Evolutionary conservation across 2,329 filamentous ascomycete species (phyloP).

Genomic region (Sphaerulina populicola): DNA sequence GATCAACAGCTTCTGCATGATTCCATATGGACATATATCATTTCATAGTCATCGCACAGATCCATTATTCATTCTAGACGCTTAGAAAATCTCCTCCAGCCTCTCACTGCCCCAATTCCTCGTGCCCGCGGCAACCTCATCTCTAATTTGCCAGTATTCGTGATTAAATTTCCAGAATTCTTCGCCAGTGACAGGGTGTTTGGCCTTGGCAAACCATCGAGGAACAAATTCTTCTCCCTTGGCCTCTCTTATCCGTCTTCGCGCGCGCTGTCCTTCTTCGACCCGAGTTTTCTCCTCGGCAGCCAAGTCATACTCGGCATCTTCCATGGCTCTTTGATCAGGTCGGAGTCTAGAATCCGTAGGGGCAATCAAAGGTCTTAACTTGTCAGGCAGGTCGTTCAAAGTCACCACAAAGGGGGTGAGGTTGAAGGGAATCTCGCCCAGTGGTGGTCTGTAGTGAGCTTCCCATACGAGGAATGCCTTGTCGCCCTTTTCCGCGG

Average conservation of each 20-base stretch:
- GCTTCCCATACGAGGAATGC: slow-evolving; percentile 92
- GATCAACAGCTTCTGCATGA: background rate
- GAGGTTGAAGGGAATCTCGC: slow-evolving; percentile 79
- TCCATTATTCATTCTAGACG: background rate
- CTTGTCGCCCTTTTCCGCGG: slow-evolving; percentile 44
- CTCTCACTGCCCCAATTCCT: slow-evolving; percentile 53
- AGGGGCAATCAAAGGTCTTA: slow-evolving; percentile 69
- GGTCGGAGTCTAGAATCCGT: slow-evolving; percentile 90
- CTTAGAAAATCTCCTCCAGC: slow-evolving; percentile 66
- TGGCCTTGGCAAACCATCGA: slow-evolving; percentile 71
- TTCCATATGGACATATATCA: background rate
- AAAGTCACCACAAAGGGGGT: slow-evolving; percentile 93
- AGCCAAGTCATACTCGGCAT: slow-evolving; percentile 91
- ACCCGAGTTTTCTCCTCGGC: slow-evolving; percentile 89
- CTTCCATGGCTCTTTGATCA: slow-evolving; percentile 96
- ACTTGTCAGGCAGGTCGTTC: slow-evolving; percentile 81
- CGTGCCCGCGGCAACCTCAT: slow-evolving; percentile 55
- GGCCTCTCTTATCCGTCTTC: slow-evolving; percentile 63
- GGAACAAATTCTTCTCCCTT: slow-evolving; percentile 73
- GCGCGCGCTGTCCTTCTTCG: slow-evolving; percentile 80
- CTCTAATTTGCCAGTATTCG: slow-evolving; percentile 74
- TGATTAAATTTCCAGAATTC: slow-evolving; percentile 83
- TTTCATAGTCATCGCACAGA: background rate
- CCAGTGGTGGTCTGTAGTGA: slow-evolving; percentile 63
- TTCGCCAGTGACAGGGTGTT: slow-evolving; percentile 73